phyloP scores from a whole-genome alignment of 192 early-diverging fungal genomes.

The Paraglomus brasilianum region DNA sequence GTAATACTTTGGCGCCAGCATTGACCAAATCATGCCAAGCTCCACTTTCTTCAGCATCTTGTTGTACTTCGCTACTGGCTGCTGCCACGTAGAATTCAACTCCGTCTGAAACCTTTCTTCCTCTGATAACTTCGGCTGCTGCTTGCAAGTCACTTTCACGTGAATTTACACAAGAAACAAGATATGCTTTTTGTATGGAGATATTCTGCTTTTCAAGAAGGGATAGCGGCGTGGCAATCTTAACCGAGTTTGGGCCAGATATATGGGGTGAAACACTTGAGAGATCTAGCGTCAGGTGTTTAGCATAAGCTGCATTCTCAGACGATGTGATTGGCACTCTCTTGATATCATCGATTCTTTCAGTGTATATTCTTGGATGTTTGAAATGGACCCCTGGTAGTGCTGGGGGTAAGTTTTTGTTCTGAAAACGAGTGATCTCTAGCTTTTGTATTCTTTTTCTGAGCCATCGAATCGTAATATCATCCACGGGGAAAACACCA shows the following conservation, averaged over 20 bases:
- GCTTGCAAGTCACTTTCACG: constrained; percentile 85
- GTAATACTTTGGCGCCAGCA: constrained; percentile 86
- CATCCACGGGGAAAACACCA: constrained; percentile 94
- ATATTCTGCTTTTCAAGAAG: constrained; percentile 73
- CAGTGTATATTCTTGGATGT: constrained; percentile 60
- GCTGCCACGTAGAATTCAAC: constrained; percentile 97
- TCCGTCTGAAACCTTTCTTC: constrained; percentile 66
- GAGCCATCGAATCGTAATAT: constrained; percentile 71
- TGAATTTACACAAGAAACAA: constrained; percentile 95
- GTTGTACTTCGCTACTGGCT: constrained; percentile 88
- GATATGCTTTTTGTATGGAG: constrained; percentile 92
- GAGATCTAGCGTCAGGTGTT: constrained; percentile 86
- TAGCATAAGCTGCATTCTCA: constrained; percentile 72
- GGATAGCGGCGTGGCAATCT: constrained; percentile 79
- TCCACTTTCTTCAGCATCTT: constrained; percentile 77
- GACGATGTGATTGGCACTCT: constrained; percentile 50
- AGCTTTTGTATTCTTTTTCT: constrained; percentile 57
- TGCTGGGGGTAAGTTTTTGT: constrained; percentile 46
- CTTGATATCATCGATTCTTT: constrained; percentile 43
- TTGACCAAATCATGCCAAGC: constrained; percentile 86
- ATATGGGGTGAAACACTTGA: constrained; percentile 83
- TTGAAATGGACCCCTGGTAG: constrained; percentile 46
- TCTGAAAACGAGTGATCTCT: constrained; percentile 50
- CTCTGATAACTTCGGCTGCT: constrained; percentile 79
- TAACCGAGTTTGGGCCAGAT: constrained; percentile 96